Base-by-base conservation (phyloP, 331 rosid genomes). In the Pyracantha coccinea region DNA sequence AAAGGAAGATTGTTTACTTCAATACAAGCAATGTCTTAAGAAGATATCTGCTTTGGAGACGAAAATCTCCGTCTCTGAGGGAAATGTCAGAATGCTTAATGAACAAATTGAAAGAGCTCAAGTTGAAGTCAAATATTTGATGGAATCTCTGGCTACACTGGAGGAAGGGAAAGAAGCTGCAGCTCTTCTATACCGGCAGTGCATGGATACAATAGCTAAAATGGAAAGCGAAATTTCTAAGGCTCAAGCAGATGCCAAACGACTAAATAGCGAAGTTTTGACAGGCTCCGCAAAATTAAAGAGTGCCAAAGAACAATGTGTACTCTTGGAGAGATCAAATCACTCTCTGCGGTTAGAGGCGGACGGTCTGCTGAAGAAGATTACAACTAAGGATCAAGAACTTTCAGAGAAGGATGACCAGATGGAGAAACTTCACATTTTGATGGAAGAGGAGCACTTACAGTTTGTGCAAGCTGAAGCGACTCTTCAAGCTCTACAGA, bases 401-500 rank as follows among this genome's bases (percentile, higher is more conserved):
- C 97, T 95, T 77, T 61, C 79, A 28, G 92, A 92, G 82, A 95
- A 84, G 84, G 86, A 86, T 50, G 69, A 78, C 57, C 96, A 92
- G 81, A 79, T 92, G 77, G 86, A 89, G 80, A 90, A 83, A 83
- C 84, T 95, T 78, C 92, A 90, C 74, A 86, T 31, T 82, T 83
- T 79, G 53, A 84, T 92, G 92, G 87, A 88, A 5, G 94, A 87
- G 50, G 97, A 92, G 85, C 93, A 84, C 41, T 88, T 88, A 54
- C 80, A 74, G 78, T 92, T 92, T 82, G 82, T 83, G 80, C 93
- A 95, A 85, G 91, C 86, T 47, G 94, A 90, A 79, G 82, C 88
- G 73, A 90, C 89, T 72, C 85, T 95, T 67, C 86, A 86, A 75
- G 78, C 84, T 71, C 84, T 95, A 71, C 97, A 89, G 80, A 89